Evolutionary conservation across 176 grass and related monocot genomes (phyloP), one percentile per base, ranked within the genome.

Genomic region (Guadua angustifolia): DNA sequence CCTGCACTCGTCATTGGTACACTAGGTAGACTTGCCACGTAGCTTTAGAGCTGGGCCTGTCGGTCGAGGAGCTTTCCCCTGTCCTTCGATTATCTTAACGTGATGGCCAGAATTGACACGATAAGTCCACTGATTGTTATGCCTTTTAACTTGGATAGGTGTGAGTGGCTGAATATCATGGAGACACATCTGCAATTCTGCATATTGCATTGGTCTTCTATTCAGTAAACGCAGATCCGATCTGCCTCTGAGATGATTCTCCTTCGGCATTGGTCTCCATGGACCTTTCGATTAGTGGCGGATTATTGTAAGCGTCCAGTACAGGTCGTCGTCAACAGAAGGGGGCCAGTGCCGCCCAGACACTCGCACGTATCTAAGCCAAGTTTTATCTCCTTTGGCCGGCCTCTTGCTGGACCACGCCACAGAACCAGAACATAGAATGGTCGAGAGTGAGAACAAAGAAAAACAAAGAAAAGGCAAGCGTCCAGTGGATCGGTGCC

Each of bases 351-450:
- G 79, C 79, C 84, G 73, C 40, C 78, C 47, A 52, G 73, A 58
- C 68, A 58, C 59, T 51, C 11, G 84, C 68, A 86, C 78, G 79
- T 82, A 73, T 63, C 66, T 17, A 42, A 10, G 55, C 72, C 0
- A 53, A 44, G 24, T 5, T 82, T 79, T 78, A 47, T 52, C 22
- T 42, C 21, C 3, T 57, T 5, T 11, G 66, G 84, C 79, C 74
- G 79, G 83, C 88, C 84, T 53, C 88, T 86, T 74, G 84, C 59
- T 18, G 18, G 69, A 74, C 49, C 81, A 42, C 8, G 68, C 59
- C 77, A 12, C 38, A 51, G 58, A 46, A 82, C 17, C 66, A 16
- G 69, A 35, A 39, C 59, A 58, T 13, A 60, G 79, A 44, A 29
- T 47, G n/a, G 3, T 9, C 61, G 79, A 44, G 42, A 63, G 39